Conservation (phyloP, 2,329 filamentous ascomycete genomes). For the Aspergillus sergii region DNA sequence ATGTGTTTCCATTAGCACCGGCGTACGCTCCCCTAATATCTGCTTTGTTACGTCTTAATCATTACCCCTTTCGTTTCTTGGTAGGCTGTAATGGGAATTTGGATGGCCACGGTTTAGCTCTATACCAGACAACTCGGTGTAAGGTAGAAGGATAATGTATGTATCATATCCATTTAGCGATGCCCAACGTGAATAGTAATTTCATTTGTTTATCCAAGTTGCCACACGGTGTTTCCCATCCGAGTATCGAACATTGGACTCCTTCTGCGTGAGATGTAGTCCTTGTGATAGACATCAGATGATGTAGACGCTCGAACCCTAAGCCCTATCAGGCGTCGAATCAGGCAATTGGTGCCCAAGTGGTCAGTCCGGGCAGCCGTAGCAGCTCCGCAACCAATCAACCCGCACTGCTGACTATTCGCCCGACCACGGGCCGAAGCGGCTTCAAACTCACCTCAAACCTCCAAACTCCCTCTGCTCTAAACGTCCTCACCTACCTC, state of each 20-base stretch:
- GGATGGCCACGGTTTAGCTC: conserved; percentile 2
- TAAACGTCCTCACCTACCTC: conserved; percentile 25
- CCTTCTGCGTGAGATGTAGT: background rate
- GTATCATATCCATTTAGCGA: conserved; percentile 1
- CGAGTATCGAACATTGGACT: background rate
- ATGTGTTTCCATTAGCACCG: background rate
- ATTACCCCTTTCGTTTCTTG: conserved; percentile 1
- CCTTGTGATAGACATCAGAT: background rate
- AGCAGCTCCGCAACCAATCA: conserved; percentile 29
- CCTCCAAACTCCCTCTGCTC: conserved; percentile 35
- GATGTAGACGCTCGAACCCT: conserved; percentile 15
- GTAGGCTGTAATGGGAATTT: conserved; percentile 4
- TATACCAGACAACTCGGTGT: background rate
- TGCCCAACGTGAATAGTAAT: background rate
- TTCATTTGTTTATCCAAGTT: background rate
- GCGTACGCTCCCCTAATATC: background rate
- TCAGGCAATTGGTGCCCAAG: conserved; percentile 18
- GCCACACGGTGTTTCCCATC: too few relatives aligned
- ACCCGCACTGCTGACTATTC: conserved; percentile 26
- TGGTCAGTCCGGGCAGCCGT: conserved; percentile 17
- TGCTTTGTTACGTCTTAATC: background rate
- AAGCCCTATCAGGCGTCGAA: conserved; percentile 21
- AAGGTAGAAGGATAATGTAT: conserved; percentile 5
- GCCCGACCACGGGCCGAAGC: conserved; percentile 36
- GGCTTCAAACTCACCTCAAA: conserved; percentile 44